Evolutionary conservation across 2,329 filamentous ascomycete genomes (phyloP).

Genomic region (Stagonosporopsis cucurbitacearum): DNA sequence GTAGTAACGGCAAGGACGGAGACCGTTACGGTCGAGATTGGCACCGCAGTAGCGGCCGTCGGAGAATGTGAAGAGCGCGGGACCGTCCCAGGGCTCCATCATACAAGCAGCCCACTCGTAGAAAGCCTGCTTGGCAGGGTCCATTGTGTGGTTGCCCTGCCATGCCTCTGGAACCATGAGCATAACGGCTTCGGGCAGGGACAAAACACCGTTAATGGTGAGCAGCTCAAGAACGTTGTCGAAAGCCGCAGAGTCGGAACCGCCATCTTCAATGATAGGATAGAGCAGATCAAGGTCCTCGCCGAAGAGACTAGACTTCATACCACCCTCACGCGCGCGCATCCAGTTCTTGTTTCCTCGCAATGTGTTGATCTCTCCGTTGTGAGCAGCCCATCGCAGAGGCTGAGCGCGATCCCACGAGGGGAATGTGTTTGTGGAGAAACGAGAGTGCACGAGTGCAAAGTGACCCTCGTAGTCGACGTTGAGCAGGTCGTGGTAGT

Average conservation of each 20-base stretch:
- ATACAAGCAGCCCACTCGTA: slow-evolving; percentile 98
- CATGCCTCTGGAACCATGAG: slow-evolving; percentile 98
- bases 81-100: slow-evolving; percentile 99
- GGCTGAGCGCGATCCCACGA: slow-evolving; percentile 98
- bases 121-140: slow-evolving; percentile 93
- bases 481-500: slow-evolving; percentile 96
- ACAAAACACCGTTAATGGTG: slow-evolving; percentile 94
- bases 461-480: slow-evolving; percentile 98
- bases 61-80: slow-evolving; percentile 94
- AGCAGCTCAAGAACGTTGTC: slow-evolving; percentile 95
- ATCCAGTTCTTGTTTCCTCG: slow-evolving; percentile 99
- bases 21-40: slow-evolving; percentile 93
- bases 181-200: slow-evolving; percentile 95
- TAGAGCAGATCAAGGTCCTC: slow-evolving; percentile 91
- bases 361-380: slow-evolving; percentile 97
- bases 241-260: slow-evolving; percentile 95
- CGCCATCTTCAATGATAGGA: slow-evolving; percentile 94
- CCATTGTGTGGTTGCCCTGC: slow-evolving; percentile 92
- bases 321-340: slow-evolving; percentile 92
- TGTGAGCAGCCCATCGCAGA: slow-evolving; percentile 95
- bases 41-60: slow-evolving; percentile 97
- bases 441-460: slow-evolving; percentile 93
- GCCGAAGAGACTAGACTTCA: slow-evolving; percentile 90
- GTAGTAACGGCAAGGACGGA: slow-evolving; percentile 95
- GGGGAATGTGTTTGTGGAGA: slow-evolving; percentile 98